Evolutionary conservation across 305 asterid genomes (phyloP).

Genomic region (Ajuga reptans): DNA sequence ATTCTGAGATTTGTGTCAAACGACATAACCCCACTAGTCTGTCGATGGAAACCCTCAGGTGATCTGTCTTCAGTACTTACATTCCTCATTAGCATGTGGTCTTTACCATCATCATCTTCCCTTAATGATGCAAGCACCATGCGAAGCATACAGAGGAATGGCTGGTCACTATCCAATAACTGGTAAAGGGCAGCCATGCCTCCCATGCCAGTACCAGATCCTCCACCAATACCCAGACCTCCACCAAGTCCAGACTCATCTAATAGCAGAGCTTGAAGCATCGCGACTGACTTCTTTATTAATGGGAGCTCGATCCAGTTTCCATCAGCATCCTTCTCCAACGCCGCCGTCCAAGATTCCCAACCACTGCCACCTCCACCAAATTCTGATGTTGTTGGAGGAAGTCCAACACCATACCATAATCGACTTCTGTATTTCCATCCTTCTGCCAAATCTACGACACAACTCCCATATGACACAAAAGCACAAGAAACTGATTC

Average conservation of each 20-base stretch:
- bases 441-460: constrained; percentile 79
- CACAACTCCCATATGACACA: constrained; percentile 91
- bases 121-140: constrained; percentile 94
- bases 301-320: constrained; percentile 94
- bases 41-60: constrained; percentile 42
- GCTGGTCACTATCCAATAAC: constrained; percentile 96
- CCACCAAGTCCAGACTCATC: constrained; percentile 98
- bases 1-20: constrained; percentile 54
- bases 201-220: constrained; percentile 99
- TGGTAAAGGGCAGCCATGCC: constrained; percentile 93
- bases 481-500: constrained; percentile 93
- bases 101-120: constrained; percentile 91
- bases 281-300: constrained; percentile 76
- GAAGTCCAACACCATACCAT: constrained; percentile 89
- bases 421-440: constrained; percentile 96
- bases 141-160: constrained; percentile 94
- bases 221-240: constrained; percentile 98
- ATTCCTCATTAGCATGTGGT: constrained; percentile 56
- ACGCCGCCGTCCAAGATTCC: constrained; percentile 83
- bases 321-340: constrained; percentile 86
- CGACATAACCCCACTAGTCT: constrained; percentile 39
- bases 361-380: constrained; percentile 99
- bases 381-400: constrained; percentile 44
- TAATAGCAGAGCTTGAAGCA: constrained; percentile 93
- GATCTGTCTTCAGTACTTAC: constrained; percentile 47